phyloP scores from a whole-genome alignment of 1,284 basidiomycete genomes.

The Ceratobasidium sp. region DNA sequence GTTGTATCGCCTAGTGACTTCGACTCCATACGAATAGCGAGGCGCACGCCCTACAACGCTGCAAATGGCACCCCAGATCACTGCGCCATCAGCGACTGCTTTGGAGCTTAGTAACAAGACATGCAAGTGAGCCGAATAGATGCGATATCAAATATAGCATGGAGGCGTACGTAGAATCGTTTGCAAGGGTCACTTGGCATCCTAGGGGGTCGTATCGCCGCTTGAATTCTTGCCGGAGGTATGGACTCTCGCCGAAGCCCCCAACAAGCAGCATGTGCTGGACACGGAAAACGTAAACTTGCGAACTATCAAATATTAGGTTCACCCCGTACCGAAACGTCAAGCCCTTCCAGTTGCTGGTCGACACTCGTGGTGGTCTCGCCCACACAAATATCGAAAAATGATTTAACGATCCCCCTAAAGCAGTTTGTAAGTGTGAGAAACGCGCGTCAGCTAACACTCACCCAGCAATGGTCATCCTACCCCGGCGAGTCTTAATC shows the following conservation, averaged over 20 bases:
- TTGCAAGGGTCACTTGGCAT: constrained; percentile 34
- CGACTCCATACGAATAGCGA: constrained; percentile 32
- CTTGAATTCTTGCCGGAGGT: constrained; percentile 28
- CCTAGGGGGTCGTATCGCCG: constrained; percentile 8
- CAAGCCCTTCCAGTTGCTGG: constrained; percentile 4
- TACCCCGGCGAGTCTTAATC: constrained; percentile 16
- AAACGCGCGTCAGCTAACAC: neutral
- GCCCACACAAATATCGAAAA: constrained; percentile 30
- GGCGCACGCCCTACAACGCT: constrained; percentile 39
- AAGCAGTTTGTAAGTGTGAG: neutral
- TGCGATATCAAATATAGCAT: neutral
- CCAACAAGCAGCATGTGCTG: constrained; percentile 43
- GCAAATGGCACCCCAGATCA: constrained; percentile 36
- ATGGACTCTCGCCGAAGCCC: constrained; percentile 43
- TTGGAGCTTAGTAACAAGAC: constrained; percentile 28
- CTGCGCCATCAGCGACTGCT: constrained; percentile 43
- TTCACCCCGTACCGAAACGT: neutral
- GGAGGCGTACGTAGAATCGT: constrained; percentile 41
- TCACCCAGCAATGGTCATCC: constrained; percentile 25
- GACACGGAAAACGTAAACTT: too few relatives aligned
- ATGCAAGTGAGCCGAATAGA: neutral
- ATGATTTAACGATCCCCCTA: constrained; percentile 12
- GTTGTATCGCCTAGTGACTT: neutral
- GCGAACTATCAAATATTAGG: neutral
- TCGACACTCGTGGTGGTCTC: constrained; percentile 26